Conservation (phyloP, 1,139 yeast species). For the Debaryomyces psychrophilus region DNA sequence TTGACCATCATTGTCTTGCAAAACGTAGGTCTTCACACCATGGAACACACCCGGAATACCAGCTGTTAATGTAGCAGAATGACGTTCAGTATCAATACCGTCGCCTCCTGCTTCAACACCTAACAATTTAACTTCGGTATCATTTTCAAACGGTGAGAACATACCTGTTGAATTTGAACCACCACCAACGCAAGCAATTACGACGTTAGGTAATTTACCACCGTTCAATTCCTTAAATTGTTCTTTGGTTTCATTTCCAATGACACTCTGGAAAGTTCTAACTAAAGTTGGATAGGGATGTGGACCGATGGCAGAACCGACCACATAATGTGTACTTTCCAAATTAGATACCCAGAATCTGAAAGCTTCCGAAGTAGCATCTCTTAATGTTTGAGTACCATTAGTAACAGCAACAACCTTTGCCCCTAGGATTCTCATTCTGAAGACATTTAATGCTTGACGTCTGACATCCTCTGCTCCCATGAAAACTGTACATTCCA, state of each 20-base stretch:
- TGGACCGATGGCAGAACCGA: slow-evolving; percentile 98
- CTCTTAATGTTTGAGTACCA: slow-evolving; percentile 95
- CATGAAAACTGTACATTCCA: slow-evolving; percentile 96
- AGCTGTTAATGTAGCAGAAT: slow-evolving; percentile 89
- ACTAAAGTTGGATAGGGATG: slow-evolving; percentile 98
- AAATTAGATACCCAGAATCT: slow-evolving; percentile 93
- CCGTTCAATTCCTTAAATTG: slow-evolving; percentile 78
- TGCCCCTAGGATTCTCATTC: slow-evolving; percentile 97
- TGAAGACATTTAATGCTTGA: slow-evolving; percentile 95
- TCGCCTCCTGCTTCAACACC: slow-evolving; percentile 99
- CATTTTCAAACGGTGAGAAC: slow-evolving; percentile 91
- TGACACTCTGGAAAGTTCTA: slow-evolving; percentile 96
- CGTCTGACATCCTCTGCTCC: slow-evolving; percentile 99
- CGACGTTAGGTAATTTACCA: slow-evolving; percentile 87
- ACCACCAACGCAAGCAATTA: slow-evolving; percentile 99
- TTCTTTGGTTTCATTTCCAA: slow-evolving; percentile 91
- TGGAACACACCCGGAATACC: slow-evolving; percentile 98
- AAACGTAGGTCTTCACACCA: slow-evolving; percentile 91
- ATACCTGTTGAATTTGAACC: slow-evolving; percentile 97
- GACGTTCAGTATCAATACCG: slow-evolving; percentile 83
- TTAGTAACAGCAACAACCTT: slow-evolving; percentile 89
- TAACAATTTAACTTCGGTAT: slow-evolving; percentile 69
- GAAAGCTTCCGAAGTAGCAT: slow-evolving; percentile 97
- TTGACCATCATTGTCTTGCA: slow-evolving; percentile 92
- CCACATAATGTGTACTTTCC: slow-evolving; percentile 85